Evolutionary conservation across 148 eudicot genomes (phyloP), one percentile per base, ranked within the genome.

Genomic region (Agrostemma githago): DNA sequence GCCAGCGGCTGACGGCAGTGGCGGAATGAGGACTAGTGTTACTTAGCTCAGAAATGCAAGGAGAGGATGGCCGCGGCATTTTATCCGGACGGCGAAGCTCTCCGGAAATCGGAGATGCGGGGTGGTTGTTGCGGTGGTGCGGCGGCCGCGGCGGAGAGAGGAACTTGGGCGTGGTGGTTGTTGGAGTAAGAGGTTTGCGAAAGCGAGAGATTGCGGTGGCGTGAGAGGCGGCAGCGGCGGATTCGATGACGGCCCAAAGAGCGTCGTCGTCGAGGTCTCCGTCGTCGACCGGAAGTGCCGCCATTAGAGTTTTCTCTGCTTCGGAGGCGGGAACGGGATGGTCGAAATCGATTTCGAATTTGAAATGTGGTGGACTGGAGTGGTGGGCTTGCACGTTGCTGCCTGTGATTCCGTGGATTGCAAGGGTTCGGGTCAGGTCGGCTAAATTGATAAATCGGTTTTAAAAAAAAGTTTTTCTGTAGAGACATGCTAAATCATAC

Each of bases 221-320:
- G 76, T 79, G 1, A 58, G 79, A 5, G 79, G 94, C 93, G 17
- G 92, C 93, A 57, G 87, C 92, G 79, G 98, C 98, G 63, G 98
- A 93, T 74, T 93, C 98, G 72, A 93, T 90, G 3, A 85, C 87
- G 9, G 96, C 96, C 98, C 98, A 93, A 5, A 93, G 82, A 16
- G 91, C 88, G 66, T 86, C 92, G 81, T 90, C 96, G 82, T 90
- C 93, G 56, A 93, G 86, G 84, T 90, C 96, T 63, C 83, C 78
- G 80, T 93, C 96, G 72, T 90, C 98, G 42, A 87, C 56, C 16
- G 89, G 84, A 62, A 83, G 79, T 4, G 75, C 48, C 2, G 72
- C 67, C 82, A 79, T 79, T n/a, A 8, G 62, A 1, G 34, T 2
- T 59, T n/a, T 5, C 26, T 17, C 21, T 59, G 62, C 34, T 5